phyloP scores from a whole-genome alignment of 352 stramenopile genomes.

The Phytopythium kandeliae region DNA sequence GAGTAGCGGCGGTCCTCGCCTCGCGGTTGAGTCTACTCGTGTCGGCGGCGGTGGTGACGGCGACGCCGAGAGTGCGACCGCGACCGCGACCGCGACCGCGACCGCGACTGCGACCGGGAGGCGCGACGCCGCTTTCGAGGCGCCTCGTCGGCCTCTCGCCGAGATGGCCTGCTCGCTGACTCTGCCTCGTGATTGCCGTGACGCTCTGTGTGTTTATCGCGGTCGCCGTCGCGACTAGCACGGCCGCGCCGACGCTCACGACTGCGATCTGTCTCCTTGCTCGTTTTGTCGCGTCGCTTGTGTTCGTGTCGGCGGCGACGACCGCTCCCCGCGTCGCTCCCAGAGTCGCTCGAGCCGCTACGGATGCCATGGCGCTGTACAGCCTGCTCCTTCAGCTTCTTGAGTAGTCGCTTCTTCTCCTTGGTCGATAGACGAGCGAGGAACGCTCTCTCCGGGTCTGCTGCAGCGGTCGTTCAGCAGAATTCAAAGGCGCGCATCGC shows the following conservation, averaged over 20 bases:
- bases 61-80: slow-evolving; percentile 2
- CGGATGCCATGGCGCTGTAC: neutral
- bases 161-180: neutral
- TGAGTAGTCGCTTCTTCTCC: slow-evolving; percentile 35
- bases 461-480: slow-evolving; percentile 3
- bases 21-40: neutral
- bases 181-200: neutral
- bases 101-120: no score
- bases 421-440: slow-evolving; percentile 55
- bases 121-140: neutral
- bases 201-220: neutral
- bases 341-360: neutral
- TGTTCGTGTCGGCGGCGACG: neutral
- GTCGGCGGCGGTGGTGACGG: neutral
- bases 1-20: no score
- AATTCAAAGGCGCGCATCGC: neutral
- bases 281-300: slow-evolving; percentile 3
- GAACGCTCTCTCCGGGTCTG: slow-evolving; percentile 38
- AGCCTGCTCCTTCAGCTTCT: slow-evolving; percentile 5
- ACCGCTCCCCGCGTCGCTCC: neutral
- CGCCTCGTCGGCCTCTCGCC: no score
- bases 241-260: slow-evolving; percentile 13
- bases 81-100: no score
- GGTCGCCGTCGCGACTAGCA: slow-evolving; percentile 4
- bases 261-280: slow-evolving; percentile 9